A percentile compares a stretch with the other conserved stretches of the same genome.
Evolutionary conservation across 495 filamentous ascomycete species (phyloP).

Genomic region (Beverwykella pulmonaria): DNA sequence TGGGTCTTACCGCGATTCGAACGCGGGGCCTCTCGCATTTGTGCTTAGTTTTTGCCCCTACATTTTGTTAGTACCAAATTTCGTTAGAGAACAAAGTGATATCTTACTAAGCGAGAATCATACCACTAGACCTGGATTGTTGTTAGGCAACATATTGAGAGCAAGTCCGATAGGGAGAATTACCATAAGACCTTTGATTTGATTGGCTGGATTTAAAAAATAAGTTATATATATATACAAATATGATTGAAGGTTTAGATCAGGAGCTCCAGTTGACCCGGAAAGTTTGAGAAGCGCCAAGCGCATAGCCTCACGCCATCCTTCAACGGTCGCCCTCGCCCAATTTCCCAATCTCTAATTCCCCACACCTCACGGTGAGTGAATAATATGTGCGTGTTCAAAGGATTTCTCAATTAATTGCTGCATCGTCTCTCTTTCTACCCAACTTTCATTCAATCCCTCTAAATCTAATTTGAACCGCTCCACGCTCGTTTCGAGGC

Average conservation of each 20-base stretch:
- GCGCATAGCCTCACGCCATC: background rate
- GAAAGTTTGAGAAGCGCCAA: background rate
- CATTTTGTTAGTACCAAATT: no score
- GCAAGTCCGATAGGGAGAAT: no score
- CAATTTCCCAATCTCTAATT: background rate
- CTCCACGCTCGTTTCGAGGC: background rate
- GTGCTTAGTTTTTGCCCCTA: background rate
- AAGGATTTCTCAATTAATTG: background rate
- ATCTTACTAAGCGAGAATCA: conserved; percentile 1
- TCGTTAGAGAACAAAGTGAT: no score
- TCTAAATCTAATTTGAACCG: background rate
- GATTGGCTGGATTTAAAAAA: background rate
- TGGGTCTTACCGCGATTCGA: conserved; percentile 1
- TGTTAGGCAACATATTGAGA: no score
- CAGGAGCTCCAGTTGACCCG: background rate
- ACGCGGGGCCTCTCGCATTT: background rate
- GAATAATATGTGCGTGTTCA: background rate
- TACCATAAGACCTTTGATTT: background rate
- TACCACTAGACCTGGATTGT: conserved; percentile 1
- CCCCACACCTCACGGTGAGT: background rate
- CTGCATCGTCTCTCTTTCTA: background rate
- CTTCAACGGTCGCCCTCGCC: background rate
- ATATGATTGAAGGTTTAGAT: background rate
- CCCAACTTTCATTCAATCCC: background rate
- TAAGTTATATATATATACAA: background rate